Conservation (phyloP, 345 rosid genomes). For the Ceriops decandra region DNA sequence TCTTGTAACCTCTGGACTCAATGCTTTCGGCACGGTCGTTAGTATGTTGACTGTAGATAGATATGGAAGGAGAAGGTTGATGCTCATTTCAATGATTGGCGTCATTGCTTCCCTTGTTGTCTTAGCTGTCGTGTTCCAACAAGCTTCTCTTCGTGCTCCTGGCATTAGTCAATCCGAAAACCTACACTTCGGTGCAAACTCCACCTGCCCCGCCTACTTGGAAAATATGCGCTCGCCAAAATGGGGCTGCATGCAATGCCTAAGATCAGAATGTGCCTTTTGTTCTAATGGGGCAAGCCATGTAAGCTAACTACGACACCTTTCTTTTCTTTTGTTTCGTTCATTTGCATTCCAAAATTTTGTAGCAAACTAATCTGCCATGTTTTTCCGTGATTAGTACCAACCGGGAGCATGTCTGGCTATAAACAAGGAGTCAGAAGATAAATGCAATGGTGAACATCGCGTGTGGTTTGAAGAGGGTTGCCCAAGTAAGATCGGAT, state of each 20-base stretch:
- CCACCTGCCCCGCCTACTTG: constrained; percentile 50
- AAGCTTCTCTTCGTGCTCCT: constrained; percentile 58
- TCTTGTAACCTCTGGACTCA: constrained; percentile 75
- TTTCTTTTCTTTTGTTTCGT: neutral
- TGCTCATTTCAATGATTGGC: constrained; percentile 77
- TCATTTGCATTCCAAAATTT: neutral
- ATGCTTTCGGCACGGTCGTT: constrained; percentile 65
- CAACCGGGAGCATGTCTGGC: constrained; percentile 74
- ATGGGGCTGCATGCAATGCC: constrained; percentile 73
- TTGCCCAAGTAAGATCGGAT: constrained; percentile 77
- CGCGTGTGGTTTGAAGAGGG: constrained; percentile 58
- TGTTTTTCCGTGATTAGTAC: constrained; percentile 24
- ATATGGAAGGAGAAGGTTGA: constrained; percentile 69
- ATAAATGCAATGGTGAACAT: constrained; percentile 29
- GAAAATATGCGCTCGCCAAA: constrained; percentile 17
- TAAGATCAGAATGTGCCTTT: constrained; percentile 52
- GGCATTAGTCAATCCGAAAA: constrained; percentile 30
- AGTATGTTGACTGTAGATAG: constrained; percentile 76
- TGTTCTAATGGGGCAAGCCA: constrained; percentile 37
- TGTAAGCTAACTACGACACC: constrained; percentile 24
- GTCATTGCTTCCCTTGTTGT: constrained; percentile 54
- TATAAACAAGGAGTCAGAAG: constrained; percentile 22
- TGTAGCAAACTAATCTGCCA: neutral
- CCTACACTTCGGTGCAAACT: constrained; percentile 43
- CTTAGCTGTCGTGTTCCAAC: constrained; percentile 46